These are phyloP conservation scores for Aspergillus bertholletiae DNA, from an alignment of 495 filamentous ascomycete genomes.

Conservation along the genomic window DNA sequence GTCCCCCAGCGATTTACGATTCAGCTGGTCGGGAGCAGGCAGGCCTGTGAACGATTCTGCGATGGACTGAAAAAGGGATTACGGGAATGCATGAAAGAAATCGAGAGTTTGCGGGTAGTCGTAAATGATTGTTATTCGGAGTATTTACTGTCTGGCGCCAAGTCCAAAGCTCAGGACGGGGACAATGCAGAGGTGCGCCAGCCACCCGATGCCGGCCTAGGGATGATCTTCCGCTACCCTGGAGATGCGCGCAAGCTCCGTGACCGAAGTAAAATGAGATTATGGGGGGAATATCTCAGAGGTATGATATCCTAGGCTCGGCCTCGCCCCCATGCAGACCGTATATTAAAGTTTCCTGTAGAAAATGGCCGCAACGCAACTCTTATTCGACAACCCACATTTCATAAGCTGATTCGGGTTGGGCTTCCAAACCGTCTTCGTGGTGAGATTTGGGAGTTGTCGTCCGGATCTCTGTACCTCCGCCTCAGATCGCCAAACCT, in stretches of 20 bases:
- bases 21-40: constrained; percentile 82
- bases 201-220: constrained; percentile 86
- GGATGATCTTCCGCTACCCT: constrained; percentile 90
- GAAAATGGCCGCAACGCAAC: constrained; percentile 95
- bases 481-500: constrained; percentile 80
- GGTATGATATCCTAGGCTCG: constrained; percentile 34
- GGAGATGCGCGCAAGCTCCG: constrained; percentile 93
- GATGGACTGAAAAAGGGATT: constrained; percentile 89
- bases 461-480: constrained; percentile 84
- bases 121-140: constrained; percentile 88
- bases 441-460: constrained; percentile 94
- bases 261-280: constrained; percentile 93
- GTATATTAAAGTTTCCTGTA: constrained; percentile 21
- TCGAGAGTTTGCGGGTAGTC: constrained; percentile 74
- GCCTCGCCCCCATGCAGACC: neutral
- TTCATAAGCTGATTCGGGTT: constrained; percentile 94
- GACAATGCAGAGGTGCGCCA: constrained; percentile 49
- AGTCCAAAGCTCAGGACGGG: constrained; percentile 30
- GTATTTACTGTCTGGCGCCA: constrained; percentile 65
- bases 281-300: constrained; percentile 94
- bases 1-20: constrained; percentile 79
- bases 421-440: constrained; percentile 89
- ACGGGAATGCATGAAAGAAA: constrained; percentile 77
- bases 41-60: constrained; percentile 90
- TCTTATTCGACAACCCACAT: constrained; percentile 89